These are phyloP conservation scores for Penicillium maclennaniae DNA, from an alignment of 495 filamentous ascomycete genomes.

Conservation along the genomic window DNA sequence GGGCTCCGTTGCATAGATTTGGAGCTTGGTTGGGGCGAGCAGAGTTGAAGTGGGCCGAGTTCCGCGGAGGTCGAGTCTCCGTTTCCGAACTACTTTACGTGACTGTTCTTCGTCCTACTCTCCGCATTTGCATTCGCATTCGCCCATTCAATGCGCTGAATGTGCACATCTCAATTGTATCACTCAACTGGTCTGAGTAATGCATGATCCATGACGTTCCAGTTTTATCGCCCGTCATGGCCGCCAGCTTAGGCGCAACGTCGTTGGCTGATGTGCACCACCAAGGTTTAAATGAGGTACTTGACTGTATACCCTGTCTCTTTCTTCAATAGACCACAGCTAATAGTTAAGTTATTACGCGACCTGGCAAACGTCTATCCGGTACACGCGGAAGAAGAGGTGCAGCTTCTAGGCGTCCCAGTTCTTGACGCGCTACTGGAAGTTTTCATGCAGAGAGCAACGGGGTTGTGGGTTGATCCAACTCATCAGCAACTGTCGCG, in stretches of 20 bases:
- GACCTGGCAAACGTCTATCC: constrained; percentile 31
- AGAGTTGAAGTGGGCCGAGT: constrained; percentile 1
- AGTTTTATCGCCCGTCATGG: constrained; percentile 22
- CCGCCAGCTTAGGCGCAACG: constrained; percentile 51
- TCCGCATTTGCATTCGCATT: background rate
- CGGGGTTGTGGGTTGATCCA: background rate
- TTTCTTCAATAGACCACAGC: background rate
- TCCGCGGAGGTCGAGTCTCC: constrained; percentile 6
- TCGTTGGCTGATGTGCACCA: constrained; percentile 64
- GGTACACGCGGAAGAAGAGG: constrained; percentile 3
- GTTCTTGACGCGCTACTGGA: constrained; percentile 48
- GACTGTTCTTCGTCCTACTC: background rate
- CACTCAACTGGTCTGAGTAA: constrained; percentile 1
- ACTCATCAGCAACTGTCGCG: background rate
- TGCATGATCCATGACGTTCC: constrained; percentile 16
- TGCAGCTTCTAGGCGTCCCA: constrained; percentile 36
- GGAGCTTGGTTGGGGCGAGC: background rate
- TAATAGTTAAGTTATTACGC: constrained; percentile 43
- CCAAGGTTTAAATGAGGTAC: constrained; percentile 63
- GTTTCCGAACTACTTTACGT: constrained; percentile 4
- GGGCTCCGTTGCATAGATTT: background rate
- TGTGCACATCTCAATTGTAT: background rate
- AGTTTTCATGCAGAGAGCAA: constrained; percentile 33
- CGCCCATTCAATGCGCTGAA: background rate
- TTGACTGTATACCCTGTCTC: background rate